Evolutionary conservation across 192 early-diverging fungal genomes (phyloP).

Genomic region (Radiomyces spectabilis): DNA sequence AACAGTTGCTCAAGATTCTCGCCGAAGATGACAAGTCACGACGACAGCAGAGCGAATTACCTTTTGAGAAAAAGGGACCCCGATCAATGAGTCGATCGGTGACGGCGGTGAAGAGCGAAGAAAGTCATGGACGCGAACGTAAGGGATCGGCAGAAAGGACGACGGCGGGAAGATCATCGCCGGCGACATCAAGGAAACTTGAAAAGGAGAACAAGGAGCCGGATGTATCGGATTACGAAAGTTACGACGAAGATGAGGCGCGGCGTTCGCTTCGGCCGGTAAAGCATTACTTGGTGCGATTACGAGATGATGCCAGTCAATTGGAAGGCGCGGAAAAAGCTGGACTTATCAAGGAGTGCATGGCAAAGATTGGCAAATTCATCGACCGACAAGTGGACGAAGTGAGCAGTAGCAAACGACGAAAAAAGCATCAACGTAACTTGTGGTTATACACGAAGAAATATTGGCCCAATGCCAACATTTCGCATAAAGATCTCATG

Average conservation of each 20-base stretch:
- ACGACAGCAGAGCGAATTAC: too few species aligned
- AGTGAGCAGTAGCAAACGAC: conserved; percentile 6
- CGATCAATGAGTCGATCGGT: too few species aligned
- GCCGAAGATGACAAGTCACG: conserved; percentile 70
- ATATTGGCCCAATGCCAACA: conserved; percentile 53
- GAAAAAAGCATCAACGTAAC: conserved; percentile 36
- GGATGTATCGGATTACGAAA: conserved; percentile 33
- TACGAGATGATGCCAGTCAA: conserved; percentile 37
- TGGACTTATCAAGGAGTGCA: conserved; percentile 41
- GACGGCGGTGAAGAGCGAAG: background rate
- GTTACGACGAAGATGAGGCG: conserved; percentile 52
- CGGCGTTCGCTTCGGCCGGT: conserved; percentile 65
- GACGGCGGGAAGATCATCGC: background rate
- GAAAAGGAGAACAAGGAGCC: conserved; percentile 11
- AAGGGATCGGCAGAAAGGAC: background rate
- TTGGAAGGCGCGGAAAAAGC: conserved; percentile 30
- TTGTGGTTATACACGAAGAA: conserved; percentile 65
- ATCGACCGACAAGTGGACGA: conserved; percentile 39
- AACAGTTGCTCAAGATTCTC: conserved; percentile 82
- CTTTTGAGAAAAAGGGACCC: too few species aligned
- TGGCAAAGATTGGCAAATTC: conserved; percentile 47
- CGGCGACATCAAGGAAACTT: conserved; percentile 4
- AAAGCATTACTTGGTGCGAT: conserved; percentile 42
- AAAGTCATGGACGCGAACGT: too few species aligned
- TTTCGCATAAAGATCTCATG: conserved; percentile 46